These are phyloP conservation scores for Simplicillium aogashimaense DNA, from an alignment of 2,329 filamentous ascomycete genomes.

Conservation along the genomic window DNA sequence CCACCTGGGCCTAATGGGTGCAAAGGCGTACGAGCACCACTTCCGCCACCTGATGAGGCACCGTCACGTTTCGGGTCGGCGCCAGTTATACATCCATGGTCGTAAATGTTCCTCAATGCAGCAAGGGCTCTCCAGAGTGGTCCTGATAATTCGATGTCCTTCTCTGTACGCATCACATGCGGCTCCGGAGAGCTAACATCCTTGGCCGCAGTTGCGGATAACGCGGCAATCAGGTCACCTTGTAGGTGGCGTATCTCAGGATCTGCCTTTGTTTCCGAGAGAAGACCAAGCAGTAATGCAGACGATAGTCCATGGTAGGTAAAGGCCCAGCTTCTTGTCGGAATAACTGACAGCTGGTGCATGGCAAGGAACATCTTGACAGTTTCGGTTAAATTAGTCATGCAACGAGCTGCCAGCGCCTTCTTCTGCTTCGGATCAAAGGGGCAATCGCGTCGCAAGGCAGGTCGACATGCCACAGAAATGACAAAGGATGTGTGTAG, in stretches of 20 bases:
- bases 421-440: constrained; percentile 43
- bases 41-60: constrained; percentile 32
- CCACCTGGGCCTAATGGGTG: constrained; percentile 14
- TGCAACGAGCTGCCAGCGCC: constrained; percentile 47
- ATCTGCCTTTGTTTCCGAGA: constrained; percentile 53
- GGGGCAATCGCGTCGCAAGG: constrained; percentile 43
- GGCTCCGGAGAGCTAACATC: constrained; percentile 44
- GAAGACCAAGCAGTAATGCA: constrained; percentile 51
- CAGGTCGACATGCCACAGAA: constrained; percentile 54
- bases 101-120: constrained; percentile 56
- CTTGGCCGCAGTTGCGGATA: constrained; percentile 55
- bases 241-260: constrained; percentile 54
- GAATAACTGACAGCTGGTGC: constrained; percentile 58
- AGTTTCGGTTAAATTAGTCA: constrained; percentile 52
- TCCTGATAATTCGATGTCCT: constrained; percentile 52
- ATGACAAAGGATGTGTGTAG: constrained; percentile 57
- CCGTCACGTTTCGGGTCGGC: constrained; percentile 38
- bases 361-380: constrained; percentile 61
- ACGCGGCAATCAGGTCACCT: constrained; percentile 51
- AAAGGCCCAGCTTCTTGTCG: constrained; percentile 58
- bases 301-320: constrained; percentile 59
- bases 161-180: constrained; percentile 44
- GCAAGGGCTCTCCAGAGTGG: constrained; percentile 51
- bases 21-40: constrained; percentile 34
- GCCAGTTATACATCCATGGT: constrained; percentile 49